These are phyloP conservation scores for Diplocarpon mali DNA, from an alignment of 2,329 filamentous ascomycete genomes.

Conservation along the genomic window DNA sequence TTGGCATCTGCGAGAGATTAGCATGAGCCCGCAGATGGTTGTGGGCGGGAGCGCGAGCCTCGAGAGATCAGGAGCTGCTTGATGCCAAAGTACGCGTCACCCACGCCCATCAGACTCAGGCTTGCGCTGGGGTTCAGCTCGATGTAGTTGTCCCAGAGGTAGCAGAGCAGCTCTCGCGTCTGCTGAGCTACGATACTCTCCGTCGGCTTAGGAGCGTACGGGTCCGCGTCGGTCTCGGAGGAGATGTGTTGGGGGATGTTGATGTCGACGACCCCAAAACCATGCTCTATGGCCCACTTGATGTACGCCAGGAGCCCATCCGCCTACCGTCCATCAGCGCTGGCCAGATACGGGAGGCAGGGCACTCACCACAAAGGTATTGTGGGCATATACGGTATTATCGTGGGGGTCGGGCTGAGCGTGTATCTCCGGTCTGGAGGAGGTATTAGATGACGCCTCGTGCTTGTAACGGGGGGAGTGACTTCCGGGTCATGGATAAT, in stretches of 20 bases:
- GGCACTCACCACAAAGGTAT: slow-evolving; percentile 70
- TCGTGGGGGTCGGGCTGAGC: slow-evolving; percentile 59
- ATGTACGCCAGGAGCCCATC: slow-evolving; percentile 75
- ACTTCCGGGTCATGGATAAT: slow-evolving; percentile 85
- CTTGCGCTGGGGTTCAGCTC: slow-evolving; percentile 63
- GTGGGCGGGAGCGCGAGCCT: slow-evolving; percentile 36
- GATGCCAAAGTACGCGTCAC: slow-evolving; percentile 77
- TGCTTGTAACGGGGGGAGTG: neutral
- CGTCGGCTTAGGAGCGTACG: slow-evolving; percentile 29
- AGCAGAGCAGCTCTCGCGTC: slow-evolving; percentile 65
- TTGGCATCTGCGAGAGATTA: slow-evolving; percentile 42
- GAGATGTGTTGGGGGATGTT: slow-evolving; percentile 71
- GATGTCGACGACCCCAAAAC: slow-evolving; percentile 79
- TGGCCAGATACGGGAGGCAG: slow-evolving; percentile 10
- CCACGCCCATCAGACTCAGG: slow-evolving; percentile 78
- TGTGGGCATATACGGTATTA: slow-evolving; percentile 67
- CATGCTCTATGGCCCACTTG: slow-evolving; percentile 66
- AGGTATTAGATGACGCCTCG: slow-evolving; percentile 1
- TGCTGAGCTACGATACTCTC: slow-evolving; percentile 38
- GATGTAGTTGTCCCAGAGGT: slow-evolving; percentile 96
- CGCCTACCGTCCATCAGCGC: slow-evolving; percentile 41
- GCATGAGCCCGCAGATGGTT: neutral
- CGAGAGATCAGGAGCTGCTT: slow-evolving; percentile 70
- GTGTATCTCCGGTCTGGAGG: slow-evolving; percentile 53
- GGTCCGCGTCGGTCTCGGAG: slow-evolving; percentile 5